Percentiles rank a stretch among this genome's conserved stretches.
These are phyloP conservation scores for Nicotiana noctiflora DNA, from an alignment of 257 asterid genomes.

Conservation along the genomic window DNA sequence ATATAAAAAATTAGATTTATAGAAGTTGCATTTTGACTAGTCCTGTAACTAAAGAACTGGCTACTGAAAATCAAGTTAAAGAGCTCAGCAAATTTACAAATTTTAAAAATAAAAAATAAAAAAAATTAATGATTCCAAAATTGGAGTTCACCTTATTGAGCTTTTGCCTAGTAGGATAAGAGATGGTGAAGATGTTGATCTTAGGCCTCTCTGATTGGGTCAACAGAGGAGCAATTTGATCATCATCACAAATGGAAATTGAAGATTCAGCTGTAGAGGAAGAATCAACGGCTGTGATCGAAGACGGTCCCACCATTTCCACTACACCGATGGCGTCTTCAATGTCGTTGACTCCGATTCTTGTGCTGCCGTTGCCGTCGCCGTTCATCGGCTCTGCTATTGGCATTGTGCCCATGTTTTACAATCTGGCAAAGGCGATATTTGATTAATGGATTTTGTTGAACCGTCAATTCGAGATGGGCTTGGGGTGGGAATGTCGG, in stretches of 20 bases:
- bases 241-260: constrained; percentile 14
- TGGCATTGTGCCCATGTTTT: background rate
- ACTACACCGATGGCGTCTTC: constrained; percentile 7
- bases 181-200: constrained; percentile 33
- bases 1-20: background rate
- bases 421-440: background rate
- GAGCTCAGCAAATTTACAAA: background rate
- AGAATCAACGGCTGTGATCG: background rate
- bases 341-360: constrained; percentile 3
- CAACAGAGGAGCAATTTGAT: constrained; percentile 27
- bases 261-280: constrained; percentile 7
- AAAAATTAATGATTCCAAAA: background rate
- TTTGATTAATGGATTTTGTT: background rate
- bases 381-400: background rate
- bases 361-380: background rate
- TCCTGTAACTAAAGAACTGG: background rate
- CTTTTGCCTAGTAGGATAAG: constrained; percentile 20
- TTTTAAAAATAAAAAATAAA: background rate
- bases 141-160: constrained; percentile 15
- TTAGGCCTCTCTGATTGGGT: constrained; percentile 26
- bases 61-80: background rate
- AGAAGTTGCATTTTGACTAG: background rate
- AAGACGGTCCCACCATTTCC: constrained; percentile 9
- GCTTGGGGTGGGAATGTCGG: background rate
- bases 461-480: background rate